A percentile compares a stretch with the other conserved stretches of the same genome.
phyloP scores from a whole-genome alignment of 2,329 filamentous ascomycete genomes.

The Ilyonectria mors-panacis region DNA sequence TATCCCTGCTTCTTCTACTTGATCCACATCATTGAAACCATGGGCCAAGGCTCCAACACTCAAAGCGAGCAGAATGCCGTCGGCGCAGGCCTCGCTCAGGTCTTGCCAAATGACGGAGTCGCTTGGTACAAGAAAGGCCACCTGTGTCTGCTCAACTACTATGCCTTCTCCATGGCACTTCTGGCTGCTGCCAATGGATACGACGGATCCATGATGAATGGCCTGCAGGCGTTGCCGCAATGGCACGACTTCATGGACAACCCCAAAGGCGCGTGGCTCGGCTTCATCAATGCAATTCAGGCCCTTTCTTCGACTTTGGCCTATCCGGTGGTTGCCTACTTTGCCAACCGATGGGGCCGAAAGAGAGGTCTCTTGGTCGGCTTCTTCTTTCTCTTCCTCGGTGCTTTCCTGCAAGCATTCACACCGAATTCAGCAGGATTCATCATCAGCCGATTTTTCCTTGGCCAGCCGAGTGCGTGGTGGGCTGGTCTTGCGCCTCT shows the following conservation, averaged over 20 bases:
- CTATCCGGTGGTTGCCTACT: slow-evolving; percentile 31
- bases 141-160: slow-evolving; percentile 33
- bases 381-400: slow-evolving; percentile 23
- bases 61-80: slow-evolving; percentile 2
- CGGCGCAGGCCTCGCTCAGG: slow-evolving; percentile 31
- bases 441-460: slow-evolving; percentile 26
- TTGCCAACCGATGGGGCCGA: slow-evolving; percentile 34
- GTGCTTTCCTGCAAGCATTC: slow-evolving; percentile 24
- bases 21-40: background rate
- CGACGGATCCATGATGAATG: slow-evolving; percentile 21
- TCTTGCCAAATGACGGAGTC: slow-evolving; percentile 29
- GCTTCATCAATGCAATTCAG: slow-evolving; percentile 37
- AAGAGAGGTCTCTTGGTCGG: slow-evolving; percentile 30
- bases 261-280: slow-evolving; percentile 33
- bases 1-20: background rate
- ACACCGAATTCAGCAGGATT: slow-evolving; percentile 24
- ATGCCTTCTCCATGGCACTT: slow-evolving; percentile 22
- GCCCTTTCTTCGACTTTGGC: slow-evolving; percentile 24
- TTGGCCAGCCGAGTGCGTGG: slow-evolving; percentile 24
- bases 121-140: slow-evolving; percentile 37
- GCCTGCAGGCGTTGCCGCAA: slow-evolving; percentile 26
- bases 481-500: slow-evolving; percentile 25
- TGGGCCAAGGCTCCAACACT: slow-evolving; percentile 4
- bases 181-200: slow-evolving; percentile 32
- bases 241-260: slow-evolving; percentile 35